Percentiles rank a stretch among this genome's conserved stretches.
These are phyloP conservation scores for Nicotiana knightiana DNA, from an alignment of 257 asterid genomes.

Conservation along the genomic window DNA sequence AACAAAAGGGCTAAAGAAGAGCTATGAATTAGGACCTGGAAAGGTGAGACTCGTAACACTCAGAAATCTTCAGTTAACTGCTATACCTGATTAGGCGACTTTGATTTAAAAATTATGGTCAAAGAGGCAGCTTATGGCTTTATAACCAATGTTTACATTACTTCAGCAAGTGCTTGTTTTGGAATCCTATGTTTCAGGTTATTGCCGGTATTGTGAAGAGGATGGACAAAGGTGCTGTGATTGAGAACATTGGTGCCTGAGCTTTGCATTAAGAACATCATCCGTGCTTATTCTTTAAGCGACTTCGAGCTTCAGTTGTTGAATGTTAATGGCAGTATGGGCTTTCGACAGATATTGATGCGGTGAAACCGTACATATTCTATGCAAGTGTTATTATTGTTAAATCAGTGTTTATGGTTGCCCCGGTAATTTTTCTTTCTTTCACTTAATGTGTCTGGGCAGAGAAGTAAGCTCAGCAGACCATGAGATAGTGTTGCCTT, in stretches of 20 bases:
- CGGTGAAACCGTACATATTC: neutral
- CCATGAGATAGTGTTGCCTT: neutral
- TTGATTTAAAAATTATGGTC: neutral
- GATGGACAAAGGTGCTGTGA: constrained; percentile 72
- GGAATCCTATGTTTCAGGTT: constrained; percentile 37
- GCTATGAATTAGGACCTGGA: constrained; percentile 88
- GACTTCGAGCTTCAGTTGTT: neutral
- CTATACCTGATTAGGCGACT: neutral
- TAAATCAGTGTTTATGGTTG: neutral
- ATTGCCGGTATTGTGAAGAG: constrained; percentile 87
- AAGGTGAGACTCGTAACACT: constrained; percentile 26
- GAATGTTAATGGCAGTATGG: neutral
- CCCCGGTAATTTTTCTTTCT: neutral
- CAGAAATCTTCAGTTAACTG: neutral
- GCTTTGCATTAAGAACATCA: neutral
- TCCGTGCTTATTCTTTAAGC: neutral
- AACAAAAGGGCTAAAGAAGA: constrained; percentile 33
- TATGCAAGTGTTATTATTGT: neutral
- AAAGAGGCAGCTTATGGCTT: constrained; percentile 28
- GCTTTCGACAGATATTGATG: neutral
- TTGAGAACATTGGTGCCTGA: constrained; percentile 70
- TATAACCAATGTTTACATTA: neutral
- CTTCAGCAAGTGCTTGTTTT: neutral
- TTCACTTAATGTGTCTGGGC: neutral
- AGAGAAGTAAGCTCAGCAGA: neutral